Evolutionary conservation across 208 protist species (phyloP).

Genomic region (Polymyxa betae): DNA sequence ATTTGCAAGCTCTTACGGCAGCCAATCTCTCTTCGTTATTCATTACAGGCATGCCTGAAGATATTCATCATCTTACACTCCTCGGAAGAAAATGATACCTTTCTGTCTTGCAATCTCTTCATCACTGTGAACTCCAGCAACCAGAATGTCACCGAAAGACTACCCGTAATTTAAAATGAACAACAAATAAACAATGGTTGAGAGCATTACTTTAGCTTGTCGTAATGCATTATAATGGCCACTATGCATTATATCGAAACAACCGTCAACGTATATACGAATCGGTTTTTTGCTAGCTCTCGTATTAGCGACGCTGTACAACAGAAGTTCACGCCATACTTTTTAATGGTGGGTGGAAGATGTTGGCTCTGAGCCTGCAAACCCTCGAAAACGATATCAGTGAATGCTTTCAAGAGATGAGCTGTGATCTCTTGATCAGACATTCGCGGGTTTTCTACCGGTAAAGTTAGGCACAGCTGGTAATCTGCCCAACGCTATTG

Average conservation of each 20-base stretch:
- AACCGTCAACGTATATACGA: conserved; percentile 74
- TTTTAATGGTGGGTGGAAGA: too few species aligned
- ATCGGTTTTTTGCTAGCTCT: not conserved
- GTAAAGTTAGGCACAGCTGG: too few species aligned
- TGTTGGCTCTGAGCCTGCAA: too few species aligned
- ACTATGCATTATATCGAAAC: conserved; percentile 82
- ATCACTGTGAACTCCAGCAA: conserved; percentile 94
- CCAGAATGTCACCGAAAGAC: conserved; percentile 86
- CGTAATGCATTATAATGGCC: conserved; percentile 81
- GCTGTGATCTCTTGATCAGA: too few species aligned
- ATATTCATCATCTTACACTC: not conserved
- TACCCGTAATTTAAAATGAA: not conserved
- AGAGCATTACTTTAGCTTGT: conserved; percentile 61
- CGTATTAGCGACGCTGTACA: too few species aligned
- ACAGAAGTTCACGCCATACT: too few species aligned
- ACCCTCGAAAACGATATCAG: too few species aligned
- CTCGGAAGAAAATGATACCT: conserved; percentile 57
- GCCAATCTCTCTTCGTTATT: conserved; percentile 86
- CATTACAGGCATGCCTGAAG: conserved; percentile 86
- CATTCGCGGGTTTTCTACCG: too few species aligned
- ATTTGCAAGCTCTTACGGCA: conserved; percentile 93
- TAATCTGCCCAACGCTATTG: too few species aligned
- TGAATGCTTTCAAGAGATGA: too few species aligned
- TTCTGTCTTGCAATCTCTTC: conserved; percentile 93
- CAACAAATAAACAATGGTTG: not conserved